A percentile compares a stretch with the other conserved stretches of the same genome.
These are phyloP conservation scores for Mycena polygramma DNA, from an alignment of 768 basidiomycete genomes.

Conservation along the genomic window DNA sequence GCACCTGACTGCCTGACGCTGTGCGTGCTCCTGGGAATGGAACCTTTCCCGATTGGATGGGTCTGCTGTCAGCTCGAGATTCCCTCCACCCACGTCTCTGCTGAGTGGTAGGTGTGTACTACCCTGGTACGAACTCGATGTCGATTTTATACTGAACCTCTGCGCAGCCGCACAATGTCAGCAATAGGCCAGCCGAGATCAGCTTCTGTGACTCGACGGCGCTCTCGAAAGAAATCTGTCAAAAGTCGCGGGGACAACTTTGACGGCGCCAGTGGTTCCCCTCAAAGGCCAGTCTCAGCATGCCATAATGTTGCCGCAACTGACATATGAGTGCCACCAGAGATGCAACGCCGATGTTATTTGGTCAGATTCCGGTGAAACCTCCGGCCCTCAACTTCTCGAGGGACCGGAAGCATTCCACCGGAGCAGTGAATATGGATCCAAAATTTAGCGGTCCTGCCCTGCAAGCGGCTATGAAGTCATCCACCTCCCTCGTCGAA, in stretches of 20 bases:
- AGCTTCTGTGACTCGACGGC: not conserved
- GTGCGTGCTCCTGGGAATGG: slow-evolving; percentile 20
- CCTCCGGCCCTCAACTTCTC: slow-evolving; percentile 5
- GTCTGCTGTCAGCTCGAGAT: not conserved
- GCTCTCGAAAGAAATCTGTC: slow-evolving; percentile 9
- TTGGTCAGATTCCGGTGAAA: slow-evolving; percentile 18
- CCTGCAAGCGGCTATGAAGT: slow-evolving; percentile 18
- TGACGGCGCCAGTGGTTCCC: not conserved
- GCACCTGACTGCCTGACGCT: slow-evolving; percentile 12
- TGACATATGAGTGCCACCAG: not conserved
- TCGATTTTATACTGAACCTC: not conserved
- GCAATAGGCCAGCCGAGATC: not conserved
- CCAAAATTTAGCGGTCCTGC: not conserved
- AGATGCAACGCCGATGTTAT: slow-evolving; percentile 4
- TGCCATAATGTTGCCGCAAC: not conserved
- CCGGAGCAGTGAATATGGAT: slow-evolving; percentile 14
- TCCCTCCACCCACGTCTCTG: not conserved
- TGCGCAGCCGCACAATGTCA: not conserved
- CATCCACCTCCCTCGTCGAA: slow-evolving; percentile 19
- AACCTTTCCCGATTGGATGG: slow-evolving; percentile 9
- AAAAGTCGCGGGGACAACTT: not conserved
- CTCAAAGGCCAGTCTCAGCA: not conserved
- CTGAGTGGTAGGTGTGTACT: no score
- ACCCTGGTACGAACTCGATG: no score
- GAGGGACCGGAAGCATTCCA: slow-evolving; percentile 22